Percentiles rank a stretch among this genome's conserved stretches.
Conservation (phyloP, 768 basidiomycete genomes). For the Suillus bovinus region DNA sequence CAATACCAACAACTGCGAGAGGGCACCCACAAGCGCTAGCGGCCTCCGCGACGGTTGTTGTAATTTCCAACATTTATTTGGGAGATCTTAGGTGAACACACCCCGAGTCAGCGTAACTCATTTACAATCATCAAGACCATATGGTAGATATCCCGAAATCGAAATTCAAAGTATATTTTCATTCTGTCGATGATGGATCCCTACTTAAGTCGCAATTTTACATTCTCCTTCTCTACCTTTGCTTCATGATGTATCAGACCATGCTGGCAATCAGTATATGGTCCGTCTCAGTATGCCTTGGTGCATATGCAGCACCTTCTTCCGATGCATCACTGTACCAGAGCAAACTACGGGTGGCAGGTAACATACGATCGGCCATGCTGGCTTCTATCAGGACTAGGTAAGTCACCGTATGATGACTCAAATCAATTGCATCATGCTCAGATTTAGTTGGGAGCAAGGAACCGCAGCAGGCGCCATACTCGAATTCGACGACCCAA, state of each 20-base stretch:
- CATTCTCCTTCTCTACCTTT: not conserved
- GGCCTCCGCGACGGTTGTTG: not conserved
- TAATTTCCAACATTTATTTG: not conserved
- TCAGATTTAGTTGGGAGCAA: constrained; percentile 28
- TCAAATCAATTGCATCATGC: not conserved
- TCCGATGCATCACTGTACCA: constrained; percentile 8
- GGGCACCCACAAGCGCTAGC: not conserved
- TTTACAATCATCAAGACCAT: too few species aligned
- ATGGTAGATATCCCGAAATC: too few species aligned
- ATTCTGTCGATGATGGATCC: not conserved
- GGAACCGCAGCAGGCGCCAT: constrained; percentile 28
- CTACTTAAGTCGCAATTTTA: not conserved
- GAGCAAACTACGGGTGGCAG: constrained; percentile 1
- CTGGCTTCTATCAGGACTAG: constrained; percentile 28
- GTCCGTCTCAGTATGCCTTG: constrained; percentile 5
- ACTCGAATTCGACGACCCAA: constrained; percentile 24
- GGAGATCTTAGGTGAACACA: not conserved
- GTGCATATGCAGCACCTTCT: constrained; percentile 2
- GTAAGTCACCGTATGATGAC: constrained; percentile 10
- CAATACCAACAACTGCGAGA: not conserved
- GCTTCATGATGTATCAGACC: not conserved
- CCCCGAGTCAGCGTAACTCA: not conserved
- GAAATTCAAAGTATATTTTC: too few species aligned
- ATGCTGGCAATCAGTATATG: not conserved
- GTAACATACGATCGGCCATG: constrained; percentile 22